Evolutionary conservation across 306 rosid genomes (phyloP).

Genomic region (Calophaca sinica): DNA sequence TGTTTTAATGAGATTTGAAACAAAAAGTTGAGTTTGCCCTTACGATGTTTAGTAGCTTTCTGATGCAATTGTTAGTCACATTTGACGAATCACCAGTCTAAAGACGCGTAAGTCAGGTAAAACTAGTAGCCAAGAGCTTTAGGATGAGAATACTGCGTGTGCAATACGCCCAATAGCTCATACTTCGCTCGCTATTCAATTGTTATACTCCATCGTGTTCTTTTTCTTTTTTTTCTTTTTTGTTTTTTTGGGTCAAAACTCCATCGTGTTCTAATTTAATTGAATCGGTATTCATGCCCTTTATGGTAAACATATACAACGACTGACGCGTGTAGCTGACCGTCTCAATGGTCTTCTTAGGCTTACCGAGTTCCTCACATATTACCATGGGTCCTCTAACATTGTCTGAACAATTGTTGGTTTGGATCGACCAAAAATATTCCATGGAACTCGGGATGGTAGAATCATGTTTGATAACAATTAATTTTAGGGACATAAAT

Average conservation of each 20-base stretch:
- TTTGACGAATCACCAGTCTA: constrained; percentile 3
- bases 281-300: not conserved
- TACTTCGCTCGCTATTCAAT: constrained; percentile 6
- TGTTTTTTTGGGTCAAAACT: too few relatives aligned
- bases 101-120: not conserved
- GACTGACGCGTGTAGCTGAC: not conserved
- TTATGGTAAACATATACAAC: not conserved
- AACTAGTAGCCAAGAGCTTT: constrained; percentile 4
- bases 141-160: not conserved
- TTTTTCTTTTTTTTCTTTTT: too few relatives aligned
- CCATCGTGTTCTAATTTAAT: too few relatives aligned
- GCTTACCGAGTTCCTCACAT: not conserved
- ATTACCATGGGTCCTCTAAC: not conserved
- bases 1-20: constrained; percentile 15
- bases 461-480: too few relatives aligned
- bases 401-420: not conserved
- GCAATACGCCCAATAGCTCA: not conserved
- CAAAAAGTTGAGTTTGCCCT: constrained; percentile 14
- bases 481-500: too few relatives aligned
- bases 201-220: not conserved
- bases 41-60: not conserved
- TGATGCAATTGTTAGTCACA: too few relatives aligned
- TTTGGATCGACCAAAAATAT: too few relatives aligned
- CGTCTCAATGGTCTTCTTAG: not conserved
- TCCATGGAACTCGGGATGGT: too few relatives aligned